A percentile compares a stretch with the other conserved stretches of the same genome.
phyloP scores from a whole-genome alignment of 179 eudicot species.

The Corrigiola litoralis region DNA sequence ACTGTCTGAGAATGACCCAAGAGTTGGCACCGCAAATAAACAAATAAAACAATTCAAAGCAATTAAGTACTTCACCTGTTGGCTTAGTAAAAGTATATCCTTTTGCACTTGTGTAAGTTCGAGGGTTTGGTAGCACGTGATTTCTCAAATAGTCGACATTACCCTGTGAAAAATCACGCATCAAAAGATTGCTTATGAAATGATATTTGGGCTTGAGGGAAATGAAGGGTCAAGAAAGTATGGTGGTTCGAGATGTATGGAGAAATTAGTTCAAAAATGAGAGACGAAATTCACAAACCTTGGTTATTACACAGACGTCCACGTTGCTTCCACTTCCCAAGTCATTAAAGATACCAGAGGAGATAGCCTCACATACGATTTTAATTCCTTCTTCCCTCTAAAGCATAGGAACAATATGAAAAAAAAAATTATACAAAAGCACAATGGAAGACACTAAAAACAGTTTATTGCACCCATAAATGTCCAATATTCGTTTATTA shows the following conservation, averaged over 20 bases:
- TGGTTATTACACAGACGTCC: conserved; percentile 85
- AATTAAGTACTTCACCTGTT: conserved; percentile 43
- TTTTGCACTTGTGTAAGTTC: conserved; percentile 61
- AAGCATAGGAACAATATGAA: background rate
- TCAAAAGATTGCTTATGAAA: background rate
- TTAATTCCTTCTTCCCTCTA: conserved; percentile 88
- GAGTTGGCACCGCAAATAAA: background rate
- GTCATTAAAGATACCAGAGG: conserved; percentile 89
- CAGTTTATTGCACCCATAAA: background rate
- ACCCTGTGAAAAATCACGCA: conserved; percentile 35
- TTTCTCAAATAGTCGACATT: conserved; percentile 78
- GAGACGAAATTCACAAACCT: conserved; percentile 38
- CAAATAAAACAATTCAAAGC: background rate
- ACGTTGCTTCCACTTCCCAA: conserved; percentile 98
- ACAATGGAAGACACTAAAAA: background rate
- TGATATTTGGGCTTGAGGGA: background rate
- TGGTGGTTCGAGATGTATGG: background rate
- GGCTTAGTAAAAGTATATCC: conserved; percentile 78
- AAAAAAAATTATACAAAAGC: background rate
- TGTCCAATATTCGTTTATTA: background rate
- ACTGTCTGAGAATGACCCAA: background rate
- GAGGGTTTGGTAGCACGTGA: conserved; percentile 71
- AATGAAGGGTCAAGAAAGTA: background rate
- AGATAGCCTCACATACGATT: conserved; percentile 72
- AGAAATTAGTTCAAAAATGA: background rate